These are phyloP conservation scores for Rhododendron kiyosumense DNA, from an alignment of 148 eudicot species.

Conservation along the genomic window DNA sequence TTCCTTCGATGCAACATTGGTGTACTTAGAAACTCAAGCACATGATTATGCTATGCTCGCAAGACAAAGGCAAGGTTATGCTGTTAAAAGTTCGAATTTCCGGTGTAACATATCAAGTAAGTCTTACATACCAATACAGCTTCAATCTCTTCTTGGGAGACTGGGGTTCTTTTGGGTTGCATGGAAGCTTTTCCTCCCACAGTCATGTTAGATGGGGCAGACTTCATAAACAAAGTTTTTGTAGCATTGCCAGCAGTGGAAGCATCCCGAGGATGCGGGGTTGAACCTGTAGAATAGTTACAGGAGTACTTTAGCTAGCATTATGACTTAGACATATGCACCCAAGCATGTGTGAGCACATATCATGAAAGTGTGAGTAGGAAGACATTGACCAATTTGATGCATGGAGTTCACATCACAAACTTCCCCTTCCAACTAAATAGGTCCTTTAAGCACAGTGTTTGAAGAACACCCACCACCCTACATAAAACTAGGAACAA, in stretches of 20 bases:
- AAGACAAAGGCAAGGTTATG: neutral
- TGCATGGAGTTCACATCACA: neutral
- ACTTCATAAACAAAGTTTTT: slow-evolving; percentile 43
- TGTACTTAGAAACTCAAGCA: neutral
- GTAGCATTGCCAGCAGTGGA: slow-evolving; percentile 32
- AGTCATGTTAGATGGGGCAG: slow-evolving; percentile 38
- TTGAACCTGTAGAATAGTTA: slow-evolving; percentile 34
- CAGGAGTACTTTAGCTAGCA: neutral
- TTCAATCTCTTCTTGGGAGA: slow-evolving; percentile 83
- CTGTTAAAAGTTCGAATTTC: neutral
- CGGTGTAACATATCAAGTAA: neutral
- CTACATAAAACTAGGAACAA: neutral
- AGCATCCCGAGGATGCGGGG: slow-evolving; percentile 29
- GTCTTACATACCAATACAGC: slow-evolving; percentile 54
- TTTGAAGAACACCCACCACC: neutral
- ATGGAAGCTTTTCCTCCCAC: slow-evolving; percentile 77
- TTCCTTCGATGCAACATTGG: neutral
- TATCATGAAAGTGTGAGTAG: neutral
- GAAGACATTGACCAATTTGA: neutral
- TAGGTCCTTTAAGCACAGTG: neutral
- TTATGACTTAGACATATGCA: neutral
- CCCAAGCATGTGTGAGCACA: neutral
- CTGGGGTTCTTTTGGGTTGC: slow-evolving; percentile 81
- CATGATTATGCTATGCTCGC: neutral
- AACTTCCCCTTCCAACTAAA: neutral